Conservation (phyloP, 306 rosid genomes). For the Glycine tomentella region DNA sequence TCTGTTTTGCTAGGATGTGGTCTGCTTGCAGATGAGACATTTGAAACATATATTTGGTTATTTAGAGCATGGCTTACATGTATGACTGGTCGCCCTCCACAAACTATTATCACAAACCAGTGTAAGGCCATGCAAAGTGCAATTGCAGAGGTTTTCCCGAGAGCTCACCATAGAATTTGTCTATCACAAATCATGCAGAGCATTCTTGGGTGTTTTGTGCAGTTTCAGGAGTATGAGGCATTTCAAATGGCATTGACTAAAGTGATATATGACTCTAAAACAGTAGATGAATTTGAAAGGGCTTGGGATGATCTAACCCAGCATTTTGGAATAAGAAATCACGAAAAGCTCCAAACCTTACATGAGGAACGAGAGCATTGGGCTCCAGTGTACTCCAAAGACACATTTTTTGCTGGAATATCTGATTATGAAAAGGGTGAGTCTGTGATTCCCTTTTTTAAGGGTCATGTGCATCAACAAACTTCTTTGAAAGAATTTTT, state of each 20-base stretch:
- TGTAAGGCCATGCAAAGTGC: constrained; percentile 79
- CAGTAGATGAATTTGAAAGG: constrained; percentile 85
- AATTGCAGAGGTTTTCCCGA: constrained; percentile 87
- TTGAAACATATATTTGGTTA: constrained; percentile 85
- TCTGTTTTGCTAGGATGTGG: constrained; percentile 83
- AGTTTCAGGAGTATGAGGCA: constrained; percentile 69
- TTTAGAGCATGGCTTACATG: constrained; percentile 97
- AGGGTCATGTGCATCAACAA: constrained; percentile 69
- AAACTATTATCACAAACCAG: constrained; percentile 76
- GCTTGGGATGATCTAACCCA: constrained; percentile 82
- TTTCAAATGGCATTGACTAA: constrained; percentile 65
- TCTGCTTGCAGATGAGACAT: constrained; percentile 81
- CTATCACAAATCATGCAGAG: constrained; percentile 70
- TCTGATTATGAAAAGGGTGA: constrained; percentile 63
- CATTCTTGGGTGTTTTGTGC: constrained; percentile 69
- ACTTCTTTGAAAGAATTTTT: constrained; percentile 85
- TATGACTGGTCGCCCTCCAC: constrained; percentile 95
- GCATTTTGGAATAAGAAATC: constrained; percentile 64
- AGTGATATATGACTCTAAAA: constrained; percentile 61
- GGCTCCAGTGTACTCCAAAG: constrained; percentile 85
- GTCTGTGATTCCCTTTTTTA: constrained; percentile 61
- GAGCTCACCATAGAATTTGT: constrained; percentile 84
- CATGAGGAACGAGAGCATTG: constrained; percentile 84
- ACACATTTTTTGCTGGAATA: constrained; percentile 85
- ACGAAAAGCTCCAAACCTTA: constrained; percentile 64